Conservation (phyloP, 1,139 yeast genomes). For the Diutina ranongensis region DNA sequence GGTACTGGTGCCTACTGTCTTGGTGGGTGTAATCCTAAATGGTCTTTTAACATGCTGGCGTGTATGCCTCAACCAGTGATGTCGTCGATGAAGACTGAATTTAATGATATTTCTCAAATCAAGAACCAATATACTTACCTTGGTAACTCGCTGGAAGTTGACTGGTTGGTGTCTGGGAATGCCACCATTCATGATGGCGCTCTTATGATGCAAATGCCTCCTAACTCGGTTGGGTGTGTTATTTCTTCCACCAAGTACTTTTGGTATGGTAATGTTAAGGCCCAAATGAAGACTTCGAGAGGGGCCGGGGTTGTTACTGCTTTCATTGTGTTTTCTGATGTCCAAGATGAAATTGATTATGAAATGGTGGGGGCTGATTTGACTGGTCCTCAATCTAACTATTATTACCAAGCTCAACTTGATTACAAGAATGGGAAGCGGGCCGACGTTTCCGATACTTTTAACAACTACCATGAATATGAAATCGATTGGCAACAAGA, state of each 20-base stretch:
- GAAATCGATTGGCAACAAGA: conserved; percentile 81
- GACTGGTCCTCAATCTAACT: conserved; percentile 61
- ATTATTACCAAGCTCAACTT: conserved; percentile 61
- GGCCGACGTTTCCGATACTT: conserved; percentile 39
- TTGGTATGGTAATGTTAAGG: conserved; percentile 79
- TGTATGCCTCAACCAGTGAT: conserved; percentile 56
- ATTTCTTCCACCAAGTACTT: conserved; percentile 67
- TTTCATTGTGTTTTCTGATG: conserved; percentile 74
- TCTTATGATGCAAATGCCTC: conserved; percentile 66
- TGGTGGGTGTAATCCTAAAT: conserved; percentile 70
- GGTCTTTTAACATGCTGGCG: conserved; percentile 47
- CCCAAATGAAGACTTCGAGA: conserved; percentile 62
- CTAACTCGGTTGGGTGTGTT: conserved; percentile 68
- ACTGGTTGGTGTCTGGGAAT: conserved; percentile 71
- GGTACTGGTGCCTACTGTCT: conserved; percentile 74
- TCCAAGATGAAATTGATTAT: conserved; percentile 82
- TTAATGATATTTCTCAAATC: conserved; percentile 22
- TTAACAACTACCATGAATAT: conserved; percentile 62
- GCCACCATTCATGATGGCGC: conserved; percentile 35
- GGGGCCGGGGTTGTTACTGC: conserved; percentile 77
- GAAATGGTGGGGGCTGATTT: conserved; percentile 75
- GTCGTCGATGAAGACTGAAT: conserved; percentile 24
- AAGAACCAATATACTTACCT: conserved; percentile 36
- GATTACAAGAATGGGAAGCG: conserved; percentile 52
- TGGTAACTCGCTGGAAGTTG: conserved; percentile 58